These are phyloP conservation scores for Waltergamsia citrina DNA, from an alignment of 2,329 filamentous ascomycete genomes.

Conservation along the genomic window DNA sequence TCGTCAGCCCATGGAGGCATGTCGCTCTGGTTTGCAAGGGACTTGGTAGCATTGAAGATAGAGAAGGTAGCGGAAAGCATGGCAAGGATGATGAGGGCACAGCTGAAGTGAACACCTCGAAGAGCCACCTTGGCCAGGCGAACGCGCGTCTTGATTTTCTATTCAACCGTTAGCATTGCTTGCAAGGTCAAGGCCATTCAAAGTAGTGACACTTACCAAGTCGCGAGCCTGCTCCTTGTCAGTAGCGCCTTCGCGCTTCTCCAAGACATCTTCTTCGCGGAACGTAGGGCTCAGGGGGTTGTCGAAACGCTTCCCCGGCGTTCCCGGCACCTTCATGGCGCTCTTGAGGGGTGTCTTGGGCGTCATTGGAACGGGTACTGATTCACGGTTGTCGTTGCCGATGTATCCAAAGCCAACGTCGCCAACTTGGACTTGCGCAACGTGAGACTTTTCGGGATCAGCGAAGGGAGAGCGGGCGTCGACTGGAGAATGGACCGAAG, in stretches of 20 bases:
- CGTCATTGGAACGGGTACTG: conserved; percentile 53
- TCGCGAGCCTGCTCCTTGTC: conserved; percentile 84
- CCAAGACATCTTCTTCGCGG: conserved; percentile 71
- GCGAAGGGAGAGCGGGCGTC: conserved; percentile 52
- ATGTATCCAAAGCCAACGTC: conserved; percentile 94
- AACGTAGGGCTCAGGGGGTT: conserved; percentile 90
- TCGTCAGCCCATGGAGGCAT: conserved; percentile 75
- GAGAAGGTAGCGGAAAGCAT: conserved; percentile 83
- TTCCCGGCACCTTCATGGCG: conserved; percentile 80
- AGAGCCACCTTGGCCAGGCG: conserved; percentile 90
- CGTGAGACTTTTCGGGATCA: conserved; percentile 45
- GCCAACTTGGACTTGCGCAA: conserved; percentile 59
- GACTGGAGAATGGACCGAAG: conserved; percentile 67
- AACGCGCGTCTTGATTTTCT: conserved; percentile 91
- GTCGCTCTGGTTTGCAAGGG: conserved; percentile 64
- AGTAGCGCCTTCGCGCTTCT: conserved; percentile 72
- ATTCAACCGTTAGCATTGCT: neutral
- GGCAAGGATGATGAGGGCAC: conserved; percentile 85
- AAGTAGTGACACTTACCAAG: conserved; percentile 50
- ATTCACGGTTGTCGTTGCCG: conserved; percentile 42
- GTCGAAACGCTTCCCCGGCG: conserved; percentile 59
- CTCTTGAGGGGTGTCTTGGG: conserved; percentile 80
- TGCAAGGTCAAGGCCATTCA: neutral
- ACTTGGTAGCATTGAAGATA: conserved; percentile 84
- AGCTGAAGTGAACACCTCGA: conserved; percentile 94